Evolutionary conservation across 371 early-diverging fungal genomes (phyloP), one percentile per base, ranked within the genome.

Genomic region (Mucor racemosus): DNA sequence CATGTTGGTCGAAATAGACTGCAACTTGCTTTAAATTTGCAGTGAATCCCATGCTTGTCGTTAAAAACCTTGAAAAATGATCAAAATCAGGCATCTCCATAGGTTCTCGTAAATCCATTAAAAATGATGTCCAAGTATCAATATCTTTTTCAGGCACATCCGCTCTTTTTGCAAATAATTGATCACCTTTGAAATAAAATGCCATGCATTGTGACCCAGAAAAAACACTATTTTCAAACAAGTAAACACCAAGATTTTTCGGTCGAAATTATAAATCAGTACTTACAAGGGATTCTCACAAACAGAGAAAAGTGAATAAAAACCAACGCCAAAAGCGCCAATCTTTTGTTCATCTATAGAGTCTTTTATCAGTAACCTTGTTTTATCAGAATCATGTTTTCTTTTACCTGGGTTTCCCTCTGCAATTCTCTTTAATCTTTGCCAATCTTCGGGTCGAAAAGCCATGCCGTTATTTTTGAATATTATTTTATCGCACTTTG

Each of bases 321-420:
- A 94, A 5, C 95, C 95, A 11, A 94, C 94, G 58, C 94, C 96
- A 79, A 94, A 95, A 40, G 94, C 93, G 38, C 96, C 96, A 67
- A 94, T 92, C 84, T 90, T 85, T 68, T 77, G 78, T 46, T 81
- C 80, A 57, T 79, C 80, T 84, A 58, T 54, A 4, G 1, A 1
- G 26, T 26, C 11, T 38, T 38, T 38, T 9, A 38, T 38, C 5
- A 38, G 26, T 26, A 9, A 38, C 4, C 9, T 11, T 38, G 26
- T 53, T 53, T 53, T 53, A 53, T 53, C 53, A 53, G 11, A 4
- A 31, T 10, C 6, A 21, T 38, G 35, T 41, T 13, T 7, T 31
- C 1, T 53, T 33, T 44, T 75, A 78, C 84, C 95, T 26, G 95
- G 95, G 79, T 95, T 96, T 66, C 95, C 97, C 77, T 95, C 95